Evolutionary conservation across 495 filamentous ascomycete genomes (phyloP).

Genomic region (Penicillium lividum): DNA sequence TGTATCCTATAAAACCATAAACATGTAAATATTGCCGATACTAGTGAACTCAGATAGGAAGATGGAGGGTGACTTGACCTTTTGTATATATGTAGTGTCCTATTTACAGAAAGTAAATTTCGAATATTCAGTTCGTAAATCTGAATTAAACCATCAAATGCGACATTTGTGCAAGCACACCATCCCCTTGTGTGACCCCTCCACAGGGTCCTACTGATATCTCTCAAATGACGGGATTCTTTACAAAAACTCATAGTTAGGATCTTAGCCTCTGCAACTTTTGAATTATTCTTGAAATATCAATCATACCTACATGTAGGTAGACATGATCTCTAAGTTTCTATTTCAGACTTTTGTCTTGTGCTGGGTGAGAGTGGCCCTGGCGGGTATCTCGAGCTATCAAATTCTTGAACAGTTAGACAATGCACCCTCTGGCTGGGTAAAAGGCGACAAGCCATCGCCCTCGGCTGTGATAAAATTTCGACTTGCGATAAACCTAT

Average conservation of each 20-base stretch:
- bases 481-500: slow-evolving; percentile 55
- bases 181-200: neutral
- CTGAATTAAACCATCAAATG: neutral
- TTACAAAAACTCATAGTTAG: no score
- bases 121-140: neutral
- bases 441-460: slow-evolving; percentile 34
- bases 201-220: neutral
- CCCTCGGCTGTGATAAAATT: slow-evolving; percentile 46
- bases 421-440: slow-evolving; percentile 49
- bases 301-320: neutral
- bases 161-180: slow-evolving; percentile 8
- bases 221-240: neutral
- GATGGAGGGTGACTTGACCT: neutral
- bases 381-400: slow-evolving; percentile 20
- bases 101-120: neutral
- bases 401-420: slow-evolving; percentile 48
- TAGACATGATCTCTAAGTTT: neutral
- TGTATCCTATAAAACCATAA: neutral
- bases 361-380: slow-evolving; percentile 4
- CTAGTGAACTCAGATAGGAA: neutral
- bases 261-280: neutral
- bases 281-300: neutral
- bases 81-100: neutral
- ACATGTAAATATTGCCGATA: neutral
- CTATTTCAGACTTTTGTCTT: slow-evolving; percentile 13